phyloP scores from a whole-genome alignment of 192 early-diverging fungal genomes.

The Coemansia reversa region DNA sequence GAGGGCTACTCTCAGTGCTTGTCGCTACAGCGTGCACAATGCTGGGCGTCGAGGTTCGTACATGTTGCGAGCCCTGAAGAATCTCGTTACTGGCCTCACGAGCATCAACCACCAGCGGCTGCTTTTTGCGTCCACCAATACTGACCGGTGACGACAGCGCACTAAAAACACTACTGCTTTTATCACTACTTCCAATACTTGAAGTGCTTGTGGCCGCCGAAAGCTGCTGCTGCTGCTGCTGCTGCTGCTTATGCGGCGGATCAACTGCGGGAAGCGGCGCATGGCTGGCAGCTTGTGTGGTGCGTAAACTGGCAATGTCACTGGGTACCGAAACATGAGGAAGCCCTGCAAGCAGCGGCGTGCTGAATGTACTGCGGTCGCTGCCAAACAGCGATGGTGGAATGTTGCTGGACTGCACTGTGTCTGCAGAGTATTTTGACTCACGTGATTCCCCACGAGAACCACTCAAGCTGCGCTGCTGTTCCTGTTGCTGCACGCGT shows the following conservation, averaged over 20 bases:
- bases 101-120: constrained; percentile 46
- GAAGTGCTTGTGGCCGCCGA: constrained; percentile 1
- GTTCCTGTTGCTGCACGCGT: neutral
- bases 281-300: constrained; percentile 11
- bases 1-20: neutral
- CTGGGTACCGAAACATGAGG: constrained; percentile 48
- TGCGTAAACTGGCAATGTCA: constrained; percentile 45
- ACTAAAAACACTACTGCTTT: constrained; percentile 23
- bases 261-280: neutral
- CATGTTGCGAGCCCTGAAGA: constrained; percentile 31
- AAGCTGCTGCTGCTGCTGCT: neutral
- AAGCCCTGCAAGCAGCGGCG: constrained; percentile 40
- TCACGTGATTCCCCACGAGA: constrained; percentile 16
- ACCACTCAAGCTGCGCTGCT: constrained; percentile 13
- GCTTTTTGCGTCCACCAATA: constrained; percentile 47
- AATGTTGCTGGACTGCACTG: constrained; percentile 48
- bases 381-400: constrained; percentile 52
- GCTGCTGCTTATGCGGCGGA: neutral
- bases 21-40: constrained; percentile 14
- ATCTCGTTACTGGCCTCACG: constrained; percentile 36
- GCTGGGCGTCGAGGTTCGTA: constrained; percentile 26
- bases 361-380: constrained; percentile 48
- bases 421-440: constrained; percentile 36
- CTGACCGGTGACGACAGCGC: constrained; percentile 47
- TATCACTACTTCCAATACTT: constrained; percentile 2